Percentiles rank a stretch among this genome's conserved stretches.
Conservation (phyloP, 2,329 filamentous ascomycete genomes). For the Magnaporthiopsis rhizophila region DNA sequence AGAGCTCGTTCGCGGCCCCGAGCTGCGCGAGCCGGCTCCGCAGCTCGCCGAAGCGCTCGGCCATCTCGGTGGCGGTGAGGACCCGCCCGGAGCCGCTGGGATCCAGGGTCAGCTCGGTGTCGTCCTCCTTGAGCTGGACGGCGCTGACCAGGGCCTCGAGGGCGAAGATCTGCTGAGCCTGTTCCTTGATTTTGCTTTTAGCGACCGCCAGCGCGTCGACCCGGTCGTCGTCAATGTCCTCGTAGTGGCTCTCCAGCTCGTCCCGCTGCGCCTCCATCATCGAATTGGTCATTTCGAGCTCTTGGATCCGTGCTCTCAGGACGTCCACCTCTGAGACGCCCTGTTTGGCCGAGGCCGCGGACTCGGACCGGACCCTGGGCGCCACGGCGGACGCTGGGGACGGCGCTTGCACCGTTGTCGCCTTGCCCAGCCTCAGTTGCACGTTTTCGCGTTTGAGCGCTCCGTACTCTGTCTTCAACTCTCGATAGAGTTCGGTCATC, state of each 20-base stretch:
- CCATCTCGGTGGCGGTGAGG: neutral
- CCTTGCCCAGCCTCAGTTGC: neutral
- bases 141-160: neutral
- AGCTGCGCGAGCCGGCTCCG: neutral
- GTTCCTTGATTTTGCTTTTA: neutral
- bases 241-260: no score
- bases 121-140: neutral
- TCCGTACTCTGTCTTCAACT: no score
- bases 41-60: neutral
- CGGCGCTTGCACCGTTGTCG: neutral
- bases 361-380: neutral
- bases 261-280: neutral
- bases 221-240: no score
- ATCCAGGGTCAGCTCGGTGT: neutral
- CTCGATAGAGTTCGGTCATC: no score
- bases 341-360: neutral
- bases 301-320: neutral
- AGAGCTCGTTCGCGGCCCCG: neutral
- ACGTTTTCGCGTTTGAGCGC: slow-evolving; percentile 9
- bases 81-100: no score
- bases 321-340: neutral
- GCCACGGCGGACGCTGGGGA: neutral
- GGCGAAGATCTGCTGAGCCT: neutral
- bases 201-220: neutral
- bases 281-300: neutral